Percentiles rank a stretch among this genome's conserved stretches.
These are phyloP conservation scores for Sporothrix globosa DNA, from an alignment of 2,329 filamentous ascomycete genomes.

Conservation along the genomic window DNA sequence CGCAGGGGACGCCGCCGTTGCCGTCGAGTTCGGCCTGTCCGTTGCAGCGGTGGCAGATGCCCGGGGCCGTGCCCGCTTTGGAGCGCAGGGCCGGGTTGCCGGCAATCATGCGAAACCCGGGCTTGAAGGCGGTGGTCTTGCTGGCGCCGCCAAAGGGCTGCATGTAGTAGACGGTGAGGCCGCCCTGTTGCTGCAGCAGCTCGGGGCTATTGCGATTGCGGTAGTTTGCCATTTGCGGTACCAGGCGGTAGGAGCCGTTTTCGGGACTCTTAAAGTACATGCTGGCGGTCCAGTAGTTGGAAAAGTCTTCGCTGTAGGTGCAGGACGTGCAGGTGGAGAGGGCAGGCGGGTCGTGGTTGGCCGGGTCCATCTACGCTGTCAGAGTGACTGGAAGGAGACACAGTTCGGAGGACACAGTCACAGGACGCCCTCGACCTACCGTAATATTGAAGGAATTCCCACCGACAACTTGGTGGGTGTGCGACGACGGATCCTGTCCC, in stretches of 20 bases:
- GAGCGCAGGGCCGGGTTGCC: slow-evolving; percentile 43
- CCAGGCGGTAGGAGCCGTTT: slow-evolving; percentile 36
- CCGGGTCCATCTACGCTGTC: slow-evolving; percentile 38
- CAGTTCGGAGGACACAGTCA: no score
- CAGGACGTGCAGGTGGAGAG: slow-evolving; percentile 43
- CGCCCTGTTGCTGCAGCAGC: slow-evolving; percentile 37
- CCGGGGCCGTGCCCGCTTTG: slow-evolving; percentile 39
- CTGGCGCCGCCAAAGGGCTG: slow-evolving; percentile 34
- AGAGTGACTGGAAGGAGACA: no score
- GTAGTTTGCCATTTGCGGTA: slow-evolving; percentile 40
- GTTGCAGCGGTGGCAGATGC: slow-evolving; percentile 52
- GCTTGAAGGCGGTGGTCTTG: slow-evolving; percentile 46
- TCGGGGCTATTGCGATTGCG: slow-evolving; percentile 35
- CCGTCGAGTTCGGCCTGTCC: slow-evolving; percentile 47
- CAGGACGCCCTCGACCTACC: neutral
- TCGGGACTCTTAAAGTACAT: slow-evolving; percentile 38
- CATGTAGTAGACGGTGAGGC: slow-evolving; percentile 46
- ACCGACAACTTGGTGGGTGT: slow-evolving; percentile 38
- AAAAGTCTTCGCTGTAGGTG: slow-evolving; percentile 43
- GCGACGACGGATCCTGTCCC: slow-evolving; percentile 35
- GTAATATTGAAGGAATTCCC: slow-evolving; percentile 31
- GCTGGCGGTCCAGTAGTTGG: slow-evolving; percentile 44
- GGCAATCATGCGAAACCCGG: slow-evolving; percentile 44
- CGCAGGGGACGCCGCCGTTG: slow-evolving; percentile 49
- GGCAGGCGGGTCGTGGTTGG: slow-evolving; percentile 33